Percentiles rank a stretch among this genome's conserved stretches.
Evolutionary conservation across 768 basidiomycete genomes (phyloP).

Genomic region (Rhizopogon vesiculosus): DNA sequence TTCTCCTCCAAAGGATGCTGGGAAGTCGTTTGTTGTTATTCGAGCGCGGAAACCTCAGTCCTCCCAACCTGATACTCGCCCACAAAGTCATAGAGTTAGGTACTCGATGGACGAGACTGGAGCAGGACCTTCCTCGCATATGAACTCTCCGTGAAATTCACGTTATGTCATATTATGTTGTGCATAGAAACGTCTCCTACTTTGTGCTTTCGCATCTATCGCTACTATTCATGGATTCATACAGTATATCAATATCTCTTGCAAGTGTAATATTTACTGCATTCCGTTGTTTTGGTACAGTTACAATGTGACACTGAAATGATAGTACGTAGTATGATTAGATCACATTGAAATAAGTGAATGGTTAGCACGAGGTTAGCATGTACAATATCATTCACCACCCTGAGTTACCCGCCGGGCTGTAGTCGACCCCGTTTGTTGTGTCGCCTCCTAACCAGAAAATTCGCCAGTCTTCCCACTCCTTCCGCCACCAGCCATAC

Average conservation of each 20-base stretch:
- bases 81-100: constrained; percentile 15
- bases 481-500: constrained; percentile 78
- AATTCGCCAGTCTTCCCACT: constrained; percentile 69
- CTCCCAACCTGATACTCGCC: constrained; percentile 17
- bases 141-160: neutral
- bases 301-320: constrained; percentile 18
- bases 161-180: constrained; percentile 1
- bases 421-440: constrained; percentile 12
- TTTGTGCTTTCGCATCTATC: constrained; percentile 14
- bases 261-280: constrained; percentile 25
- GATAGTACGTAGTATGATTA: neutral
- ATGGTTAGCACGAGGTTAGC: neutral
- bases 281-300: constrained; percentile 11
- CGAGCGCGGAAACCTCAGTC: constrained; percentile 47
- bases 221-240: constrained; percentile 13
- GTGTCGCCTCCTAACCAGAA: constrained; percentile 74
- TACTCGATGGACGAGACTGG: constrained; percentile 26
- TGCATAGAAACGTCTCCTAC: constrained; percentile 8
- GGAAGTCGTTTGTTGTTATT: constrained; percentile 67
- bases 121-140: constrained; percentile 9
- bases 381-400: constrained; percentile 20
- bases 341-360: neutral
- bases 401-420: constrained; percentile 9
- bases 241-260: constrained; percentile 18
- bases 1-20: constrained; percentile 30